Evolutionary conservation across 352 stramenopile genomes (phyloP).

Genomic region (Phytophthora citrophthora): DNA sequence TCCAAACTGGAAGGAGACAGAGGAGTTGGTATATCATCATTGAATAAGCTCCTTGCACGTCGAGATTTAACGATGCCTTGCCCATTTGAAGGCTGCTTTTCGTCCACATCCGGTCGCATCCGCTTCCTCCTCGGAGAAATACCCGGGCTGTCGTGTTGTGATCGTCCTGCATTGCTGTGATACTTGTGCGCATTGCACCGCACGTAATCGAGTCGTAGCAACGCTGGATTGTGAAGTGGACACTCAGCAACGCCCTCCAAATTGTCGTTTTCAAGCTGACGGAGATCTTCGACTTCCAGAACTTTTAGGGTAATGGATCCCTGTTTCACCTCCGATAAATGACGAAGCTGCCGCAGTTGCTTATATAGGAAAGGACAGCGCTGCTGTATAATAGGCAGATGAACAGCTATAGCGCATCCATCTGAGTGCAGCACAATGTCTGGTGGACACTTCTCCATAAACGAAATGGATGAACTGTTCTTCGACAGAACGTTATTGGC

Average conservation of each 20-base stretch:
- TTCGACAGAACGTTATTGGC: neutral
- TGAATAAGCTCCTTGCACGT: conserved; percentile 29
- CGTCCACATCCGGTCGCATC: conserved; percentile 19
- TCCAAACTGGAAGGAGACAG: neutral
- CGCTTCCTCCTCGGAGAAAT: conserved; percentile 27
- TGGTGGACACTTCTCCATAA: conserved; percentile 17
- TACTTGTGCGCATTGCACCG: conserved; percentile 15
- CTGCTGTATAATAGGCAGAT: conserved; percentile 38
- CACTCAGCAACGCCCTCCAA: conserved; percentile 11
- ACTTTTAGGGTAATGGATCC: conserved; percentile 13
- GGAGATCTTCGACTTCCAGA: conserved; percentile 19
- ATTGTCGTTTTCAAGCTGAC: conserved; percentile 4
- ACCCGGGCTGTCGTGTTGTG: conserved; percentile 9
- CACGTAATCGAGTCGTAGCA: conserved; percentile 27
- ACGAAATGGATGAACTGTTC: conserved; percentile 12
- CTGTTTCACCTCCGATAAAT: neutral
- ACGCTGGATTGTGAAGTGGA: conserved; percentile 13
- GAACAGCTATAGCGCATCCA: conserved; percentile 56
- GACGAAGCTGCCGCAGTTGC: conserved; percentile 36
- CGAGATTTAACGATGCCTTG: conserved; percentile 15
- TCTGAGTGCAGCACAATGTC: conserved; percentile 62
- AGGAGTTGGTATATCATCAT: conserved; percentile 8
- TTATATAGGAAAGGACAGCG: conserved; percentile 49
- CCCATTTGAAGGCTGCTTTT: conserved; percentile 12
- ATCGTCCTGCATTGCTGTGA: conserved; percentile 5